These are phyloP conservation scores for Tieghemiomyces parasiticus DNA, from an alignment of 192 early-diverging fungal species.

Conservation along the genomic window DNA sequence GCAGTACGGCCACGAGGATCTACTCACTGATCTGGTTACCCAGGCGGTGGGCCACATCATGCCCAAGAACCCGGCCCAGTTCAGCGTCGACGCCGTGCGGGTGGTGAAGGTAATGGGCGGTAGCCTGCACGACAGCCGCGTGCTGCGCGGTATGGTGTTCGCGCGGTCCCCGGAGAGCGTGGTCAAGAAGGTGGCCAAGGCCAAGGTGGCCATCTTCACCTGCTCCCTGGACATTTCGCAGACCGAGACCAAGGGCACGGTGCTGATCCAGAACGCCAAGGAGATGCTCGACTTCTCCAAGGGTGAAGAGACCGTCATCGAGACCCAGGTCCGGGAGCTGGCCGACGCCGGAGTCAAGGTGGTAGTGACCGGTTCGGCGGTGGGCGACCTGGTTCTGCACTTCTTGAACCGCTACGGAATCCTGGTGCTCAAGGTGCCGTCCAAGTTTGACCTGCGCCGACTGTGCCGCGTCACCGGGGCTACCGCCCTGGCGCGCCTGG, in stretches of 20 bases:
- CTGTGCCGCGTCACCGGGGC: constrained; percentile 87
- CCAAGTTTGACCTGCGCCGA: constrained; percentile 93
- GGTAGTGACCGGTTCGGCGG: constrained; percentile 71
- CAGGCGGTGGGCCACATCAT: constrained; percentile 76
- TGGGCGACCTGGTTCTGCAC: constrained; percentile 91
- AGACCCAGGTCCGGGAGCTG: constrained; percentile 71
- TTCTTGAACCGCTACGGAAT: constrained; percentile 87
- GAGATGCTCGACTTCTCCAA: constrained; percentile 96
- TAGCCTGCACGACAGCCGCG: constrained; percentile 69
- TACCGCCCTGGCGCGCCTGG: constrained; percentile 79
- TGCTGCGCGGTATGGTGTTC: constrained; percentile 96
- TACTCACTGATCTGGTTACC: constrained; percentile 65
- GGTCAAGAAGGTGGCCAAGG: constrained; percentile 51
- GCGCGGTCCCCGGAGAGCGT: constrained; percentile 77
- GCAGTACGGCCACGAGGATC: constrained; percentile 90
- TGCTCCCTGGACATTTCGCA: constrained; percentile 84
- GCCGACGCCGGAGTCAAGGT: constrained; percentile 85
- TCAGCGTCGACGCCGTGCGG: constrained; percentile 91
- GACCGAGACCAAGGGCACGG: constrained; percentile 98
- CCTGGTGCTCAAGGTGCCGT: constrained; percentile 76
- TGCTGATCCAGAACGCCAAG: constrained; percentile 86
- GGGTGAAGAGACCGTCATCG: constrained; percentile 87
- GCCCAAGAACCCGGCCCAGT: constrained; percentile 74
- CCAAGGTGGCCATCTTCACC: constrained; percentile 88
- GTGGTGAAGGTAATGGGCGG: constrained; percentile 97